phyloP scores from a whole-genome alignment of 1,284 basidiomycete species.

The Schizophyllum amplum region DNA sequence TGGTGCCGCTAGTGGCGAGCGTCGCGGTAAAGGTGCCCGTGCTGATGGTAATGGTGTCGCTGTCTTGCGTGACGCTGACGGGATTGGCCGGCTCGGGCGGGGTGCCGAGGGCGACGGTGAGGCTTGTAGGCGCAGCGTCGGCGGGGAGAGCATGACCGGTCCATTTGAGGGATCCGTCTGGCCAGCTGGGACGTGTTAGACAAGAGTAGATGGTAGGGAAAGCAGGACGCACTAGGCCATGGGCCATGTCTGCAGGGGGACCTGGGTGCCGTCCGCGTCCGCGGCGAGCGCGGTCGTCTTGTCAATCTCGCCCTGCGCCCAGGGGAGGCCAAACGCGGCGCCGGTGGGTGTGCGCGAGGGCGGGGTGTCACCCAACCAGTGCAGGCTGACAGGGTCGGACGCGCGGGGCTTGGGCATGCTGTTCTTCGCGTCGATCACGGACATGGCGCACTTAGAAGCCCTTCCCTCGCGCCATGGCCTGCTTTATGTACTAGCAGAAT shows the following conservation, averaged over 20 bases:
- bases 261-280: constrained; percentile 17
- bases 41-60: constrained; percentile 21
- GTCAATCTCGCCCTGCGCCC: constrained; percentile 31
- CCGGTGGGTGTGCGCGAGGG: constrained; percentile 25
- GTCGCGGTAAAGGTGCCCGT: constrained; percentile 30
- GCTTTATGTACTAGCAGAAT: neutral
- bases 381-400: neutral
- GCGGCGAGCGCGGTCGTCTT: constrained; percentile 28
- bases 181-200: constrained; percentile 25
- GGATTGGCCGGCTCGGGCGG: constrained; percentile 28
- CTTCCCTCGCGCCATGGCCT: neutral
- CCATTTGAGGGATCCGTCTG: constrained; percentile 35
- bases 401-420: neutral
- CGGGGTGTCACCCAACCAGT: constrained; percentile 3
- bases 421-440: neutral
- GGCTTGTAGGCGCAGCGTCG: constrained; percentile 18
- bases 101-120: constrained; percentile 26
- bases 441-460: neutral
- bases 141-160: constrained; percentile 31
- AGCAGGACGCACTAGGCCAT: constrained; percentile 26
- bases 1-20: constrained; percentile 21
- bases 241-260: constrained; percentile 33
- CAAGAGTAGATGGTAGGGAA: neutral
- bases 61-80: constrained; percentile 23
- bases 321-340: constrained; percentile 31